Evolutionary conservation across 2,329 filamentous ascomycete genomes (phyloP).

Genomic region (Monosporascus sp.): DNA sequence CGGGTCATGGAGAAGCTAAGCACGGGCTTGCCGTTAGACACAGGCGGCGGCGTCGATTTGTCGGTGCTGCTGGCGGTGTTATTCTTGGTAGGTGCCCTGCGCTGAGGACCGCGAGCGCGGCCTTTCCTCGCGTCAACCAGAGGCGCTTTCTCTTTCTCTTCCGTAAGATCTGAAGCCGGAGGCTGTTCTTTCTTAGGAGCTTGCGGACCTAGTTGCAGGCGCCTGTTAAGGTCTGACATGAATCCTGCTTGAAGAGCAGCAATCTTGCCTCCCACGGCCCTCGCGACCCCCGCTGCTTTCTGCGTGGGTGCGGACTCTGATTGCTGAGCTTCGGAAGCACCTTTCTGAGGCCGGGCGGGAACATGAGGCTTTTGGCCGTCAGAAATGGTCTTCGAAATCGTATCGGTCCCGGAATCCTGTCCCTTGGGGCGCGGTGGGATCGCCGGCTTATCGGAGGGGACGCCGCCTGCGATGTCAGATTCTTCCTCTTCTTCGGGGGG

Average conservation of each 20-base stretch:
- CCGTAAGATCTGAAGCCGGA: constrained; percentile 45
- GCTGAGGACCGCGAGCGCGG: constrained; percentile 79
- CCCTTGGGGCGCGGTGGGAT: constrained; percentile 50
- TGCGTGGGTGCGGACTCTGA: constrained; percentile 50
- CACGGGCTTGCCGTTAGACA: constrained; percentile 28
- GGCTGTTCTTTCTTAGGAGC: constrained; percentile 69
- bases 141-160: constrained; percentile 68
- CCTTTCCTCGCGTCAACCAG: constrained; percentile 85
- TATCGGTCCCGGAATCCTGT: constrained; percentile 26
- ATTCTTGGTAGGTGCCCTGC: constrained; percentile 59
- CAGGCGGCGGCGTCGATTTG: constrained; percentile 23
- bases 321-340: constrained; percentile 32
- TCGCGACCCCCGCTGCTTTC: constrained; percentile 79
- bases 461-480: constrained; percentile 29
- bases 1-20: constrained; percentile 43
- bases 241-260: constrained; percentile 87
- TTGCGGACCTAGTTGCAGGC: constrained; percentile 80
- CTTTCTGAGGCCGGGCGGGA: constrained; percentile 46
- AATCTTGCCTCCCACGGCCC: constrained; percentile 79
- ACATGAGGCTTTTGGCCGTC: constrained; percentile 54
- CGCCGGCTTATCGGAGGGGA: constrained; percentile 48
- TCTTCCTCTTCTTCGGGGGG: constrained; percentile 40
- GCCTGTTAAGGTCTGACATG: constrained; percentile 87
- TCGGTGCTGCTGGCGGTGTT: constrained; percentile 30
- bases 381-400: constrained; percentile 38